These are phyloP conservation scores for Pseudogymnoascus sp. DNA, from an alignment of 2,329 filamentous ascomycete genomes.

Conservation along the genomic window DNA sequence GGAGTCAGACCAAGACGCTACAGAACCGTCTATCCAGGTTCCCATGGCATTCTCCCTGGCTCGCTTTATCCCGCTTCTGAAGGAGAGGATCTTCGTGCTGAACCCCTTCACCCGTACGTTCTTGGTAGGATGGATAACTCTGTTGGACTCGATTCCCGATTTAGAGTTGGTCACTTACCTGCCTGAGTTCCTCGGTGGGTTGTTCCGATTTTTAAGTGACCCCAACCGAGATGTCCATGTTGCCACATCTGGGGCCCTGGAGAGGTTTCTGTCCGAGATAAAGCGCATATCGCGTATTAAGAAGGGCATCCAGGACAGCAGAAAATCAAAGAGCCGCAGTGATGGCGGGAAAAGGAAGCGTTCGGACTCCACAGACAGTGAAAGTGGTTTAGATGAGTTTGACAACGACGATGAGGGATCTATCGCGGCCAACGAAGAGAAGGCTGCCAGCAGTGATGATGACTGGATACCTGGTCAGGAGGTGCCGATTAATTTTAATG, in stretches of 20 bases:
- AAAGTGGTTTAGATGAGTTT: constrained; percentile 38
- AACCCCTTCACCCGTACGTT: constrained; percentile 95
- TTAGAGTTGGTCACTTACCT: constrained; percentile 88
- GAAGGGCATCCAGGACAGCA: constrained; percentile 82
- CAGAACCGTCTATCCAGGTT: constrained; percentile 41
- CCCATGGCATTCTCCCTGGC: constrained; percentile 88
- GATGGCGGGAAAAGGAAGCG: constrained; percentile 59
- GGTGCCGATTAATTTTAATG: constrained; percentile 86
- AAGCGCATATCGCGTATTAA: constrained; percentile 90
- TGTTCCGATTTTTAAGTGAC: constrained; percentile 88
- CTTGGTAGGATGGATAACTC: constrained; percentile 88
- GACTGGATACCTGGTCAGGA: constrained; percentile 98
- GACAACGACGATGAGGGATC: constrained; percentile 51
- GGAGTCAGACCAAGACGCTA: constrained; percentile 39
- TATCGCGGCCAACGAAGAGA: constrained; percentile 48
- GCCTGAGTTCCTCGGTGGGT: constrained; percentile 80
- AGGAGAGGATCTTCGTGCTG: constrained; percentile 87
- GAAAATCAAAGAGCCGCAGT: constrained; percentile 49
- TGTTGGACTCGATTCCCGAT: constrained; percentile 94
- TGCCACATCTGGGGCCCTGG: constrained; percentile 78
- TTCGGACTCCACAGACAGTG: constrained; percentile 62
- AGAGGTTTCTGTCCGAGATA: constrained; percentile 87
- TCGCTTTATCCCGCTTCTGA: constrained; percentile 84
- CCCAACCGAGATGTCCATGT: constrained; percentile 91
- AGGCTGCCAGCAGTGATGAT: constrained; percentile 62